Evolutionary conservation across 192 early-diverging fungal species (phyloP).

Genomic region (Coemansia biformis): DNA sequence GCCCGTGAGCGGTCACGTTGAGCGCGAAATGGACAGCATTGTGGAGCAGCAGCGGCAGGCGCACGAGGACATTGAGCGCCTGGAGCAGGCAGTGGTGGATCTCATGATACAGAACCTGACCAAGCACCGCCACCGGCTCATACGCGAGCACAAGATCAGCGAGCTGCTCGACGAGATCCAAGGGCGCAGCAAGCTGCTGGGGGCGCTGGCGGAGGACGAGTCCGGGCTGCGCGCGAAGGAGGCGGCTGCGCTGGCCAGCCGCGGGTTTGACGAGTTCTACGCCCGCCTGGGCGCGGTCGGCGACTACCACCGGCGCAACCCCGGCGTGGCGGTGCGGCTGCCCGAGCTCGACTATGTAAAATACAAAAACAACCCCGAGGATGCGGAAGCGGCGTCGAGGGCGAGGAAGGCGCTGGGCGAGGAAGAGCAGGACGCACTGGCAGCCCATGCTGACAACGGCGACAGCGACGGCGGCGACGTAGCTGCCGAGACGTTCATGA

Average conservation of each 20-base stretch:
- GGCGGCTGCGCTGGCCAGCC: constrained; percentile 61
- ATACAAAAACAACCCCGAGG: constrained; percentile 45
- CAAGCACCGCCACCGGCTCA: constrained; percentile 75
- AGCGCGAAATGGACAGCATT: constrained; percentile 51
- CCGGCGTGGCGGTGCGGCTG: constrained; percentile 69
- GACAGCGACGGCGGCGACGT: too few relatives aligned
- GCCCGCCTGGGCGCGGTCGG: constrained; percentile 73
- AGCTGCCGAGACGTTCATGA: too few relatives aligned
- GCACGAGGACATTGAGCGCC: constrained; percentile 87
- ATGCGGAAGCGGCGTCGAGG: constrained; percentile 44
- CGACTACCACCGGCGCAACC: constrained; percentile 72
- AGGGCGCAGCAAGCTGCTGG: constrained; percentile 56
- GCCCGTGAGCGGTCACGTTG: too few relatives aligned
- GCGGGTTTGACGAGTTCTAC: constrained; percentile 84
- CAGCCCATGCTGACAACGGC: too few relatives aligned
- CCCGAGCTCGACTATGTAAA: constrained; percentile 74
- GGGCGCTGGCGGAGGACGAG: constrained; percentile 64
- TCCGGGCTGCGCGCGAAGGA: constrained; percentile 67
- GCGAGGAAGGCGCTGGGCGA: too few relatives aligned
- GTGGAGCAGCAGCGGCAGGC: constrained; percentile 69
- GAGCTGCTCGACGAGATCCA: constrained; percentile 67
- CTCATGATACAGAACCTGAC: constrained; percentile 72
- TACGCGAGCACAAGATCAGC: constrained; percentile 75
- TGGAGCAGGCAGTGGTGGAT: constrained; percentile 83
- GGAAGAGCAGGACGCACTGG: too few relatives aligned